Evolutionary conservation across 495 filamentous ascomycete species (phyloP).

Genomic region (Penicillium robsamsonii): DNA sequence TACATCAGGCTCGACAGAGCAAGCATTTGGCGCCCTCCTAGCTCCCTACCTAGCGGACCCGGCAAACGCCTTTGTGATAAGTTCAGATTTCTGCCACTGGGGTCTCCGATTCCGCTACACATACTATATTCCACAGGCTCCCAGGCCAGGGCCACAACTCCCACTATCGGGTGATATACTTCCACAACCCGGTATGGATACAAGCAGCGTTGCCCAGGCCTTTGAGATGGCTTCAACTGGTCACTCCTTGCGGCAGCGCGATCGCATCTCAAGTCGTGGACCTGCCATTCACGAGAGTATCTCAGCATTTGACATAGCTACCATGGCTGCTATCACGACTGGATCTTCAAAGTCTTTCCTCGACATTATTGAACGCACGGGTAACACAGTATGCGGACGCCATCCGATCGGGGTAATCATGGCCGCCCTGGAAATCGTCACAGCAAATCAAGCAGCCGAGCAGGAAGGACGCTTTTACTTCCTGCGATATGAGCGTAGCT

Average conservation of each 20-base stretch:
- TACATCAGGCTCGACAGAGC: constrained; percentile 63
- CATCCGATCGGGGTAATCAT: constrained; percentile 96
- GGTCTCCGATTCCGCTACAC: constrained; percentile 84
- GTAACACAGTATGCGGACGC: constrained; percentile 91
- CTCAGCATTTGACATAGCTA: constrained; percentile 70
- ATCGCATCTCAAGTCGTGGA: constrained; percentile 34
- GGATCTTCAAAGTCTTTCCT: constrained; percentile 70
- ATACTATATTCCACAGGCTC: constrained; percentile 62
- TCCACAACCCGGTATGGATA: constrained; percentile 38
- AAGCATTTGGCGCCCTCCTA: constrained; percentile 65
- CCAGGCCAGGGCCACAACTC: constrained; percentile 38
- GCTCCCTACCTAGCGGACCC: constrained; percentile 76
- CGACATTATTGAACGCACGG: constrained; percentile 63
- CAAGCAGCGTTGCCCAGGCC: constrained; percentile 24
- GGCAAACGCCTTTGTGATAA: constrained; percentile 78
- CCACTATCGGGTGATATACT: constrained; percentile 42
- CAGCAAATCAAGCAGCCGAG: constrained; percentile 21
- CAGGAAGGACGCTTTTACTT: constrained; percentile 72
- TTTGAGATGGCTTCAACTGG: constrained; percentile 37
- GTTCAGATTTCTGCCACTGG: constrained; percentile 98
- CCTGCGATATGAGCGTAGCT: constrained; percentile 88
- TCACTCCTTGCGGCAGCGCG: constrained; percentile 37
- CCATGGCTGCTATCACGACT: constrained; percentile 78
- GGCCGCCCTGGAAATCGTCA: constrained; percentile 72
- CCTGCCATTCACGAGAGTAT: constrained; percentile 85